phyloP scores from a whole-genome alignment of 2,329 filamentous ascomycete species.

The Pseudocercospora ulei region DNA sequence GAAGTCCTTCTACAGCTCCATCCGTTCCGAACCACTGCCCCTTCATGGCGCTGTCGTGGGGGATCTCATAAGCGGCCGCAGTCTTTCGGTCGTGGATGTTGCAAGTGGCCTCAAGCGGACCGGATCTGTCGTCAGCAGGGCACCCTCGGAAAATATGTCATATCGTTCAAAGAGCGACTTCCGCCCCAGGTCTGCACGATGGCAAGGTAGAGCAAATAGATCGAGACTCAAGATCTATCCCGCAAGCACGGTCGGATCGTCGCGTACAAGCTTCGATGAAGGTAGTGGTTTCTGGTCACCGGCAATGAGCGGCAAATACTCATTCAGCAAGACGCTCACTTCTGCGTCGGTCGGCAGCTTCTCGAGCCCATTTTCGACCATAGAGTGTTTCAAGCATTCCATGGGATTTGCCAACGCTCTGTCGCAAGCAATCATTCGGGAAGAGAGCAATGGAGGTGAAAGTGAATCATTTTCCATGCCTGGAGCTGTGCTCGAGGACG shows the following conservation, averaged over 20 bases:
- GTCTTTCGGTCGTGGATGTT: slow-evolving; percentile 55
- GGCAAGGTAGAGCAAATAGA: slow-evolving; percentile 64
- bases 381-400: slow-evolving; percentile 74
- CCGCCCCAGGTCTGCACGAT: slow-evolving; percentile 56
- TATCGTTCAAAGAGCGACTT: slow-evolving; percentile 59
- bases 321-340: slow-evolving; percentile 78
- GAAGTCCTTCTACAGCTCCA: slow-evolving; percentile 83
- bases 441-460: slow-evolving; percentile 52
- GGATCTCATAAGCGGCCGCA: slow-evolving; percentile 32
- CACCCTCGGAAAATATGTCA: slow-evolving; percentile 69
- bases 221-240: slow-evolving; percentile 68
- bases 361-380: slow-evolving; percentile 56
- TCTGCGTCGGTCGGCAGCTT: slow-evolving; percentile 90
- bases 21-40: slow-evolving; percentile 76
- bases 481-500: slow-evolving; percentile 65
- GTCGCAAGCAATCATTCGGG: slow-evolving; percentile 90
- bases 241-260: slow-evolving; percentile 74
- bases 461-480: slow-evolving; percentile 29
- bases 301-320: slow-evolving; percentile 81
- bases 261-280: slow-evolving; percentile 88
- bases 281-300: slow-evolving; percentile 85
- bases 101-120: slow-evolving; percentile 56
- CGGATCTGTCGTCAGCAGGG: slow-evolving; percentile 85
- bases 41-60: slow-evolving; percentile 61
- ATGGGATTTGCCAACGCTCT: slow-evolving; percentile 96